Base-by-base conservation (phyloP, 306 rosid genomes). In the Fragaria vesca region DNA sequence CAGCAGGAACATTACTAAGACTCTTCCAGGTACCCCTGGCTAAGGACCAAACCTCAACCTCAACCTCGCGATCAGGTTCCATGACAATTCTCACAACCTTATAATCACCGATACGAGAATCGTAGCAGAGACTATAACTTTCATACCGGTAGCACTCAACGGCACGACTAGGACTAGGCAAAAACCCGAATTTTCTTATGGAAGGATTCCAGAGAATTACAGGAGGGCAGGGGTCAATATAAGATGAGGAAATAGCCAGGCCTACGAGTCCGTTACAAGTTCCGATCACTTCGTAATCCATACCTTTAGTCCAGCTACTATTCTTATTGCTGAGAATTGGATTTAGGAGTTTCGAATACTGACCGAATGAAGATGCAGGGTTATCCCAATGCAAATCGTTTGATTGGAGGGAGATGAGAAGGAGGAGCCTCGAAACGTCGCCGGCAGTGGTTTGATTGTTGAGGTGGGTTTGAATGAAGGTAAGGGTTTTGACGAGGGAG, bases 21-120 rank as follows among this genome's bases (percentile, higher is more conserved):
- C 7, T 60, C 5, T 12, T 21, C 66, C 66, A 60, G 28, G 63
- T 16, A 57, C 34, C 66, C 28, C 3, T n/a, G 5, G 36, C 66
- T 60, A 60, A 60, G 66, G 66, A 60, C 66, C 66, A 60, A 9
- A 60, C 66, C 65, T 24, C 65, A 58, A 58, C 65, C 66, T 60
- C 36, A 60, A 26, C 66, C 66, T 11, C 2, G 17, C 12, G 2
- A 24, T 58, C 18, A 20, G 66, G 12, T 60, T 60, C 66, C 16
- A 2, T 26, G 1, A 60, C 16, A 60, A 60, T 11, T 60, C 66
- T 24, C 66, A 60, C 34, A 24, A 60, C 36, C 30, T 60, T 24
- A 60, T 60, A 60, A 10, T 60, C 66, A 60, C 26, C 28, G 1
- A 60, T 60, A 24, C 66, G 34, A 24, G 34, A 26, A 21, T 60